A percentile compares a stretch with the other conserved stretches of the same genome.
These are phyloP conservation scores for Paxillus ammoniavirescens DNA, from an alignment of 768 basidiomycete genomes.

Conservation along the genomic window DNA sequence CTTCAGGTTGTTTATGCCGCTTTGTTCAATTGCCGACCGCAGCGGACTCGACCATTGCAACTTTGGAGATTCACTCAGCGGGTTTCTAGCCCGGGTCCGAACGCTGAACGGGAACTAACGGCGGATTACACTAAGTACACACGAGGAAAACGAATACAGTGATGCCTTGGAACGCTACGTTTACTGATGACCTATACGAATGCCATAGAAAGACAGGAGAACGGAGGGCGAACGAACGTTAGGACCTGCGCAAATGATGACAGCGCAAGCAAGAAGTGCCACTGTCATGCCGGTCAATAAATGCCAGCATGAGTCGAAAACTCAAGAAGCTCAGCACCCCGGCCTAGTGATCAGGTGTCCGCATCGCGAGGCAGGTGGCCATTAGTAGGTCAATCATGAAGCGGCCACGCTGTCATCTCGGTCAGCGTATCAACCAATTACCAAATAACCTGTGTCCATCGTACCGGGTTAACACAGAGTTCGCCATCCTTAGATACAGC, in stretches of 20 bases:
- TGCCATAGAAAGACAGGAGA: neutral
- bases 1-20: too few species aligned
- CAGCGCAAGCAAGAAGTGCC: neutral
- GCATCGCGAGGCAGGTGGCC: constrained; percentile 26
- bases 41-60: too few species aligned
- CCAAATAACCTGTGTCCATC: neutral
- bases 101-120: too few species aligned
- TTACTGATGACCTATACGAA: neutral
- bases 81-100: too few species aligned
- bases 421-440: constrained; percentile 4
- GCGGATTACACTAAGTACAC: too few species aligned
- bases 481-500: constrained; percentile 32
- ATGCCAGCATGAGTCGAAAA: neutral
- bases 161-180: too few species aligned
- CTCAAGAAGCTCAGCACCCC: neutral
- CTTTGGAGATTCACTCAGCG: too few species aligned
- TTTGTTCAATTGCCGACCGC: too few species aligned
- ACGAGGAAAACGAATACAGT: too few species aligned
- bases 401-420: constrained; percentile 15
- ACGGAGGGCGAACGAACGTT: neutral
- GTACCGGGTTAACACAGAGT: constrained; percentile 29
- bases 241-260: neutral
- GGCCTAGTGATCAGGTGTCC: constrained; percentile 17
- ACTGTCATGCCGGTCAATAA: neutral
- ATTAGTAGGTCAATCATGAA: constrained; percentile 29